phyloP scores from a whole-genome alignment of 345 rosid species.

The Sisymbrium altissimum region DNA sequence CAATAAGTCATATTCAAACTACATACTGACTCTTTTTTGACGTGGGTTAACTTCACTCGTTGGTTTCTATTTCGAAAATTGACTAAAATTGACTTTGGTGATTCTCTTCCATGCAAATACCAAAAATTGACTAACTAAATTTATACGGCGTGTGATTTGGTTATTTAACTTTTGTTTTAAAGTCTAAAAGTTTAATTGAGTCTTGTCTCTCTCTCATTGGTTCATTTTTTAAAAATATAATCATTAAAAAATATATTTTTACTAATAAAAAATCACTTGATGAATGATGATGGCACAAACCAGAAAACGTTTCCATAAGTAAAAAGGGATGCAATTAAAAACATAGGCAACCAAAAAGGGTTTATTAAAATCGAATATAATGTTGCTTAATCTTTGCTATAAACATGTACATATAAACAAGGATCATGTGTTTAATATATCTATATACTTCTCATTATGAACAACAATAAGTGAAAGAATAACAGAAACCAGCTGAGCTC shows the following conservation, averaged over 20 bases:
- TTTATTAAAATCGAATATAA: not conserved
- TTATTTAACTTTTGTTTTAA: conserved; percentile 7
- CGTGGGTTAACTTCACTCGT: conserved; percentile 35
- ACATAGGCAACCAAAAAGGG: not conserved
- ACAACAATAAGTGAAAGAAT: conserved; percentile 40
- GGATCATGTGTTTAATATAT: conserved; percentile 7
- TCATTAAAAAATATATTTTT: conserved; percentile 2
- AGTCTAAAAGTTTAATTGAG: conserved; percentile 7
- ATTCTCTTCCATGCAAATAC: conserved; percentile 38
- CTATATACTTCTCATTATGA: conserved; percentile 25
- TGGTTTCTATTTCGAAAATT: conserved; percentile 26
- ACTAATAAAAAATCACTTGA: not conserved
- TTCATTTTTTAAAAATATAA: not conserved
- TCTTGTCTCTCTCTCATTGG: conserved; percentile 30
- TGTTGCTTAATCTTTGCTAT: not conserved
- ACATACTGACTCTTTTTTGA: not conserved
- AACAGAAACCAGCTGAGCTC: conserved; percentile 77
- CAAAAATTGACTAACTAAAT: conserved; percentile 30
- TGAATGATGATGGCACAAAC: conserved; percentile 15
- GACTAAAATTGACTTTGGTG: conserved; percentile 29
- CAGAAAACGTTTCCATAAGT: not conserved
- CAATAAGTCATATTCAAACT: conserved; percentile 11
- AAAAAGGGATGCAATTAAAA: not conserved
- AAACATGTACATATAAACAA: not conserved
- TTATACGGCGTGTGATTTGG: conserved; percentile 23